Percentiles rank a stretch among this genome's conserved stretches.
phyloP scores from a whole-genome alignment of 2,329 filamentous ascomycete genomes.

The Trichoderma koningii region DNA sequence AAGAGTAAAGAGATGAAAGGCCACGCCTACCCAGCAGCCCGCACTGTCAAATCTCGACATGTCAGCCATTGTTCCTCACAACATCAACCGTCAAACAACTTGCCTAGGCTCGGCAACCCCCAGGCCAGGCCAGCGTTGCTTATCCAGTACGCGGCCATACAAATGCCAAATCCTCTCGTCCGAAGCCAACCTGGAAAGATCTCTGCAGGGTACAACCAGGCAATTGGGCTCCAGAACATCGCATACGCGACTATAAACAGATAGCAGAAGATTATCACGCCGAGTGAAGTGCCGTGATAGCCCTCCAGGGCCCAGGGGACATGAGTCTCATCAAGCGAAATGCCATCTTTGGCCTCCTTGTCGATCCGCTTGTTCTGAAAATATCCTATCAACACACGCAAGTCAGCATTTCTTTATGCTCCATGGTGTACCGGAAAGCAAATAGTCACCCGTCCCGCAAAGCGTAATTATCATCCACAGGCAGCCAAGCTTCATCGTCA shows the following conservation, averaged over 20 bases:
- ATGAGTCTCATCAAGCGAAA: conserved; percentile 38
- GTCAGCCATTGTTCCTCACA: not conserved
- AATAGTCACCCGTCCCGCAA: too few species aligned
- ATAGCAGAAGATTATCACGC: conserved; percentile 64
- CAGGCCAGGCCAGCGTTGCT: conserved; percentile 41
- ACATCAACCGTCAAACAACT: conserved; percentile 34
- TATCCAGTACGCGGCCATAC: conserved; percentile 43
- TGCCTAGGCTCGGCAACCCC: conserved; percentile 50
- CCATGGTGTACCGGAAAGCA: too few species aligned
- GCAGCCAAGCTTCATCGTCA: too few species aligned
- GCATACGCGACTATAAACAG: conserved; percentile 56
- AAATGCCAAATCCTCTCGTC: conserved; percentile 48
- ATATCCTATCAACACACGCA: not conserved
- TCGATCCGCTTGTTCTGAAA: not conserved
- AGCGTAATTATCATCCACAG: too few species aligned
- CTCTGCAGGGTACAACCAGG: conserved; percentile 53
- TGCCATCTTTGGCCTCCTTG: conserved; percentile 33
- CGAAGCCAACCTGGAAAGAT: conserved; percentile 47
- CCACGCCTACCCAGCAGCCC: conserved; percentile 51
- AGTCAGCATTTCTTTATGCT: not conserved
- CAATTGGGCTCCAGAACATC: conserved; percentile 47
- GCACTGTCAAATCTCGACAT: conserved; percentile 31
- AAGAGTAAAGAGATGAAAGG: not conserved
- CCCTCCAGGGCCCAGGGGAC: conserved; percentile 61
- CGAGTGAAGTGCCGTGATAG: conserved; percentile 58